Conservation (phyloP, 495 filamentous ascomycete species). For the Penicillium coffeae region DNA sequence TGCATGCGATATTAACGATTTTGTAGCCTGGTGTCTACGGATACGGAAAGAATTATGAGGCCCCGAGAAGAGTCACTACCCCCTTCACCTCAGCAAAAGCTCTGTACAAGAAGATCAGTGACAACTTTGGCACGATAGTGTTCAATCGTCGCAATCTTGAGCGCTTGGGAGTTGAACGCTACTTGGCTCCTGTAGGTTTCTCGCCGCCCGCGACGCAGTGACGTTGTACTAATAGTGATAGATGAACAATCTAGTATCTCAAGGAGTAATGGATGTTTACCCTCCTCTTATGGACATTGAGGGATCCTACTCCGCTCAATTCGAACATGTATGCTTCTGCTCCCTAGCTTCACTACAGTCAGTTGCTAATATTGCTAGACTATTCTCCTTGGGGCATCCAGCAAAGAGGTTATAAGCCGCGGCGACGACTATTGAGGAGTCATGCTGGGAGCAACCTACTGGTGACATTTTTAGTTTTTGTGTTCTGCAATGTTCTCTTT, state of each 20-base stretch:
- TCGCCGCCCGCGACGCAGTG: neutral
- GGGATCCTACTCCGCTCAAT: slow-evolving; percentile 58
- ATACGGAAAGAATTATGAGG: slow-evolving; percentile 52
- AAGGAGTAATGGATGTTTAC: slow-evolving; percentile 53
- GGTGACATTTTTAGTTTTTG: neutral
- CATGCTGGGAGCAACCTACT: neutral
- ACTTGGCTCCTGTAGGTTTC: slow-evolving; percentile 52
- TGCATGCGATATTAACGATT: slow-evolving; percentile 12
- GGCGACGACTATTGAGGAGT: slow-evolving; percentile 7
- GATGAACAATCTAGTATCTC: slow-evolving; percentile 50
- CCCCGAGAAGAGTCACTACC: slow-evolving; percentile 44
- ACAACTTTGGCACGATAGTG: slow-evolving; percentile 61
- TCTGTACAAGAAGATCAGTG: slow-evolving; percentile 56
- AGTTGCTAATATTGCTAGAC: slow-evolving; percentile 1
- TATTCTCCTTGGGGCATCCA: slow-evolving; percentile 1
- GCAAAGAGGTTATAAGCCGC: slow-evolving; percentile 9
- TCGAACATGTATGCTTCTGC: slow-evolving; percentile 51
- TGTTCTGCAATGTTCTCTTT: neutral
- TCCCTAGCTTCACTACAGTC: neutral
- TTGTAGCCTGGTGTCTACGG: slow-evolving; percentile 33
- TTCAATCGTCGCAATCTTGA: slow-evolving; percentile 63
- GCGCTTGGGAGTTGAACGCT: slow-evolving; percentile 57
- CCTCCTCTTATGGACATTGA: slow-evolving; percentile 50
- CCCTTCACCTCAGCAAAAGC: slow-evolving; percentile 55
- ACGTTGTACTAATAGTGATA: slow-evolving; percentile 12